Conservation (phyloP, 2,329 filamentous ascomycete species). For the Podosphaera leucotricha region DNA sequence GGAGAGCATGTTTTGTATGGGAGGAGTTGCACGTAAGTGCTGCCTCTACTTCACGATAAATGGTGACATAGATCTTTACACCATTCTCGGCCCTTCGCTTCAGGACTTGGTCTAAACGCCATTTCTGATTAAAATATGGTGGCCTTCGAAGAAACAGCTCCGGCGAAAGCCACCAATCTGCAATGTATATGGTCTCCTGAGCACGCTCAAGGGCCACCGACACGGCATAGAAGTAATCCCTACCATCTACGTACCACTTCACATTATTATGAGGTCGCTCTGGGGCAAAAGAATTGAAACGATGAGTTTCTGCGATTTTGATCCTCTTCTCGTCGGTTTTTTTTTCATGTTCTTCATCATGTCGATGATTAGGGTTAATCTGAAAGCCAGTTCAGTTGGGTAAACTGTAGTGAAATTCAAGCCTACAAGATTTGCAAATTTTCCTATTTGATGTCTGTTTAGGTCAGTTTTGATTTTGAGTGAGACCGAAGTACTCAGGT, state of each 20-base stretch:
- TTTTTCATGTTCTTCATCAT: constrained; percentile 83
- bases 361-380: constrained; percentile 71
- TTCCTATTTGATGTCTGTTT: constrained; percentile 33
- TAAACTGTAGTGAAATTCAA: background rate
- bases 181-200: constrained; percentile 84
- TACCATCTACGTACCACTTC: constrained; percentile 94
- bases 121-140: constrained; percentile 61
- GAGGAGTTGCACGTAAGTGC: constrained; percentile 76
- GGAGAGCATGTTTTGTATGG: constrained; percentile 75
- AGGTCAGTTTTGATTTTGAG: background rate
- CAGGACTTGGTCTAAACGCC: constrained; percentile 62
- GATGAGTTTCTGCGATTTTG: constrained; percentile 46
- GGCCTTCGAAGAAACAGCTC: constrained; percentile 71
- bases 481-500: background rate
- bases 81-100: constrained; percentile 79
- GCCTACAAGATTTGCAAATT: constrained; percentile 35
- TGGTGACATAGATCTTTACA: constrained; percentile 80
- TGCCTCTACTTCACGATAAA: constrained; percentile 58
- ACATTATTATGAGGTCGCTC: constrained; percentile 63
- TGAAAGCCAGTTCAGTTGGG: constrained; percentile 1
- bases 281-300: constrained; percentile 80
- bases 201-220: constrained; percentile 75
- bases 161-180: constrained; percentile 90
- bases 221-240: constrained; percentile 90
- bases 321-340: constrained; percentile 59